Evolutionary conservation across 805 yeast species (phyloP).

Genomic region (Yarrowia sp.): DNA sequence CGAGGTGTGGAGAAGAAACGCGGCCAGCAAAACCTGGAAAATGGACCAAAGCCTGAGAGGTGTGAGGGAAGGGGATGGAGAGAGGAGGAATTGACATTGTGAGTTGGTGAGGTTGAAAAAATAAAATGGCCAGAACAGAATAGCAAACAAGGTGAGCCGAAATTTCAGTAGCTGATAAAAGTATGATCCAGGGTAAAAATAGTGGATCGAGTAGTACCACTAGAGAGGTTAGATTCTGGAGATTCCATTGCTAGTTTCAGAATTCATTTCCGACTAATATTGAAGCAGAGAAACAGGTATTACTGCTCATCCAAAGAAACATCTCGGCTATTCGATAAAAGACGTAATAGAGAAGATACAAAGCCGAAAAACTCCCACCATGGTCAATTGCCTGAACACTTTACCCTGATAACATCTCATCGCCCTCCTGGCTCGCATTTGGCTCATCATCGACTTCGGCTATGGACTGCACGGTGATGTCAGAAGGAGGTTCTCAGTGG

Average conservation of each 20-base stretch:
- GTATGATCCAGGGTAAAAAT: background rate
- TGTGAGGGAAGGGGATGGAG: no score
- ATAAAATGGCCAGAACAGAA: background rate
- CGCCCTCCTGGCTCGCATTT: no score
- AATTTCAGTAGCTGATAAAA: background rate
- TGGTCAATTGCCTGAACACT: background rate
- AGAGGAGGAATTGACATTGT: no score
- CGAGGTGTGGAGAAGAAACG: conserved; percentile 1
- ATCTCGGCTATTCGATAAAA: background rate
- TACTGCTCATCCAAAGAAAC: no score
- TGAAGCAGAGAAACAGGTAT: no score
- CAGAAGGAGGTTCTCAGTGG: no score
- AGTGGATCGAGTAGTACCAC: background rate
- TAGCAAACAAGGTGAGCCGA: background rate
- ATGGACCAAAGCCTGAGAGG: background rate
- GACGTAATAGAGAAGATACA: no score
- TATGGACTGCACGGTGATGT: background rate
- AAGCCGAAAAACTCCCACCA: background rate
- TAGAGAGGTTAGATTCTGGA: background rate
- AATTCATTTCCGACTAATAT: no score
- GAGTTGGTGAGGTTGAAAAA: background rate
- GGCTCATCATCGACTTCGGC: background rate
- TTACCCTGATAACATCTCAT: no score
- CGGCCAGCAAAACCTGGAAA: background rate
- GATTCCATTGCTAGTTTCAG: background rate